A percentile compares a stretch with the other conserved stretches of the same genome.
phyloP scores from a whole-genome alignment of 495 filamentous ascomycete genomes.

The Gamarada debralockiae region DNA sequence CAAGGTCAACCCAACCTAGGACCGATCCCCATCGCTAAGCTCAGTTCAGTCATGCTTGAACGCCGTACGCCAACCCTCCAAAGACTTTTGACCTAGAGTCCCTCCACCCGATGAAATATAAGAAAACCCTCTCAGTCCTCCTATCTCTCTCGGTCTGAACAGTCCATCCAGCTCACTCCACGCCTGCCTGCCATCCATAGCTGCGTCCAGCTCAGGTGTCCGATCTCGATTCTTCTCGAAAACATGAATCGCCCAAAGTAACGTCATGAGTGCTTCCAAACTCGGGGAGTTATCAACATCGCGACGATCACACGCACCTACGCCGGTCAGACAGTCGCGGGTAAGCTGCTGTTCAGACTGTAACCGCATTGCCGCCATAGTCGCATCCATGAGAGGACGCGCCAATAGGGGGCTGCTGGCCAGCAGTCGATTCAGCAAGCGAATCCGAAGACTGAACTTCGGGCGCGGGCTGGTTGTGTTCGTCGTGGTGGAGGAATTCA shows the following conservation, averaged over 20 bases:
- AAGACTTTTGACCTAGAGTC: constrained; percentile 19
- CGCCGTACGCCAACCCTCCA: constrained; percentile 24
- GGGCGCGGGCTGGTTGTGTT: constrained; percentile 26
- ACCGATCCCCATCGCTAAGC: constrained; percentile 5
- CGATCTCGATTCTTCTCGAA: constrained; percentile 20
- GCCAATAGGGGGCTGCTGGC: constrained; percentile 89
- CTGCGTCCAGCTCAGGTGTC: constrained; percentile 21
- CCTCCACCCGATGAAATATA: not conserved
- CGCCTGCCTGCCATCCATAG: constrained; percentile 22
- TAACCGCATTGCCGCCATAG: constrained; percentile 79
- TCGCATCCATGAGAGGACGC: constrained; percentile 89
- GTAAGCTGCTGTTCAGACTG: constrained; percentile 40
- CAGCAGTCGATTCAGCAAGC: constrained; percentile 44
- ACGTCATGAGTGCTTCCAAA: constrained; percentile 46
- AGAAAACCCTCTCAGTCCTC: constrained; percentile 4
- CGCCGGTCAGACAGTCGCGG: constrained; percentile 26
- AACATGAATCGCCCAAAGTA: constrained; percentile 46
- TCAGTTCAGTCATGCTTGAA: constrained; percentile 8
- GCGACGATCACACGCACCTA: constrained; percentile 30
- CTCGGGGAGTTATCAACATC: constrained; percentile 44
- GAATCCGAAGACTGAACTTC: constrained; percentile 45
- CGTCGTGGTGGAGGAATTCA: constrained; percentile 48
- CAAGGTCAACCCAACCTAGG: not conserved
- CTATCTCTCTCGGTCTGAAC: constrained; percentile 21
- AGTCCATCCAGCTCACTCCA: constrained; percentile 19